Base-by-base conservation (phyloP, 345 rosid genomes). In the Gossypium stocksii region DNA sequence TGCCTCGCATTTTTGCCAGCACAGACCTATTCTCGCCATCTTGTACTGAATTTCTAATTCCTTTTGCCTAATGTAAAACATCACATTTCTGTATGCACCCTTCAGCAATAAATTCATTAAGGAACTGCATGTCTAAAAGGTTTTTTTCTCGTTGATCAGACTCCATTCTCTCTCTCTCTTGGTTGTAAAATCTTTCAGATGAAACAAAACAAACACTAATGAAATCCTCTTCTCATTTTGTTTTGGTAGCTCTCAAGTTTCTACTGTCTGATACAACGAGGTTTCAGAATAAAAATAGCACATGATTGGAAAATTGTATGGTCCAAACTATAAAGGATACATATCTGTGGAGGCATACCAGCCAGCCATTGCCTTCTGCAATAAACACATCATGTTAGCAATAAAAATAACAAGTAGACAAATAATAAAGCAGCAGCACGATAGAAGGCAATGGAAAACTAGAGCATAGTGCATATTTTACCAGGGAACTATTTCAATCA, bases 321-420 rank as follows among this genome's bases (percentile, higher is more conserved):
- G 15, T 22, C 19, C 20, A 56, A 15, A 44, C 15, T 29, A 48
- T 16, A 44, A 72, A 85, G 91, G 96, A 91, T 93, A 95, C 97
- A 64, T 82, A 88, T 91, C 80, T 90, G 94, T 34, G 99, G 97
- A 80, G 99, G 89, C 48, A 93, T 62, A 77, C 97, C 98, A 75
- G 90, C 92, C 97, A 90, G 90, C 92, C 97, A 90, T 93, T 38
- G 85, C 97, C 97, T 86, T 95, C 99, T 95, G 91, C 79, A 79
- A 74, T 20, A 59, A 64, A 78, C 22, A 43, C 51, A 76, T 23
- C 15, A 12, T 29, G 19, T 79, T 41, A 46, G 51, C 66, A 57
- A 60, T 56, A 20, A 76, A 69, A 27, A 60, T 75, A 65, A 29
- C 53, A 68, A 54, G 11, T 19, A 45, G 64, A 23, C 72, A 65